Conservation (phyloP, 2,329 filamentous ascomycete genomes). For the Curvularia eragrostidis region DNA sequence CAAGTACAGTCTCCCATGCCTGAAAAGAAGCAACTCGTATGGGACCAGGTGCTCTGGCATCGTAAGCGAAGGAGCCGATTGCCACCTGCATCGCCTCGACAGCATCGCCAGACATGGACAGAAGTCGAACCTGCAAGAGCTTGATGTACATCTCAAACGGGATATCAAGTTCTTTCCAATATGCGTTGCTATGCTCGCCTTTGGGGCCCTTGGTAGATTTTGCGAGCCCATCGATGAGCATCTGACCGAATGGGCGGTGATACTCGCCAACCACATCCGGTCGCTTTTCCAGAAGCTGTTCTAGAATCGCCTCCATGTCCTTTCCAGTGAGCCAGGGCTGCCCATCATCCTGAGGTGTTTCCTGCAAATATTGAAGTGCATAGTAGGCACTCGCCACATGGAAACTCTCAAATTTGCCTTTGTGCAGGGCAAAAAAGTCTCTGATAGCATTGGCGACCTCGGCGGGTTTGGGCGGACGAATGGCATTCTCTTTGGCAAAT, state of each 20-base stretch:
- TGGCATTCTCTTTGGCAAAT: constrained; percentile 66
- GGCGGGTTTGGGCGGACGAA: constrained; percentile 68
- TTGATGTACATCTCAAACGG: constrained; percentile 11
- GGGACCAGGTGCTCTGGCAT: constrained; percentile 8
- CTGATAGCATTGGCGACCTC: constrained; percentile 66
- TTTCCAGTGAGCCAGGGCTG: constrained; percentile 41
- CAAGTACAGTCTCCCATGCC: constrained; percentile 55
- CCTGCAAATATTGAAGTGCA: constrained; percentile 68
- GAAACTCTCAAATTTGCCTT: constrained; percentile 36
- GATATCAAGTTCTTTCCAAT: constrained; percentile 11
- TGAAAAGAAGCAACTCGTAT: constrained; percentile 2
- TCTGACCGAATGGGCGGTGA: constrained; percentile 51
- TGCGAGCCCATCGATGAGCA: constrained; percentile 40
- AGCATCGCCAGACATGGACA: constrained; percentile 36
- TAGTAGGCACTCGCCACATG: constrained; percentile 63
- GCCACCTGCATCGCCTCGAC: constrained; percentile 37
- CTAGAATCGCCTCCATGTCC: constrained; percentile 26
- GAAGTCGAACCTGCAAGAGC: constrained; percentile 24
- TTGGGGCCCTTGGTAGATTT: constrained; percentile 11
- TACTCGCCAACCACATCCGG: constrained; percentile 49
- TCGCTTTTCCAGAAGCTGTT: constrained; percentile 31
- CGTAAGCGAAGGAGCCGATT: constrained; percentile 16
- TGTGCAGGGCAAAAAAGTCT: constrained; percentile 37
- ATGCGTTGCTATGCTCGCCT: background rate
- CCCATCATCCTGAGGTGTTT: constrained; percentile 30